These are phyloP conservation scores for Gnomoniopsis sp. DNA, from an alignment of 2,329 filamentous ascomycete genomes.

Conservation along the genomic window DNA sequence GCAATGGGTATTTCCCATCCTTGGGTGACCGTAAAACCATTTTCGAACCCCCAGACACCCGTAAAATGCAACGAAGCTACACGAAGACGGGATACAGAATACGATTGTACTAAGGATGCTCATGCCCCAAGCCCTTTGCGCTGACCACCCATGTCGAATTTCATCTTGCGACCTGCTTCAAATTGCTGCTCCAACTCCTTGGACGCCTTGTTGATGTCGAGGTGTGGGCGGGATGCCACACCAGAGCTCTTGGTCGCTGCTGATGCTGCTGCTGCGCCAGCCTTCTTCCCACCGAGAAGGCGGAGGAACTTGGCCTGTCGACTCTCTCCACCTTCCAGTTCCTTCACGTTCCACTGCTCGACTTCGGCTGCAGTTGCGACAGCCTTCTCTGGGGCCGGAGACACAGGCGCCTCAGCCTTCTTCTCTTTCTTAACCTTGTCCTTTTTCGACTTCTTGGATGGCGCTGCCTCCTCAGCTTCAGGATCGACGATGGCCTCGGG, in stretches of 20 bases:
- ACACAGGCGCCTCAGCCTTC: constrained; percentile 20
- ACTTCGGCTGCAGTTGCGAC: constrained; percentile 23
- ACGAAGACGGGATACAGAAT: neutral
- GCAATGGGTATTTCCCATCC: constrained; percentile 8
- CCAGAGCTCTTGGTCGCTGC: constrained; percentile 11
- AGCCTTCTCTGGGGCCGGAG: constrained; percentile 6
- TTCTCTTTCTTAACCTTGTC: constrained; percentile 22
- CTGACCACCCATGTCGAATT: constrained; percentile 47
- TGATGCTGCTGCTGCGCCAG: constrained; percentile 25
- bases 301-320: constrained; percentile 56
- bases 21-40: neutral
- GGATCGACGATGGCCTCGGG: constrained; percentile 29
- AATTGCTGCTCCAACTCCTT: constrained; percentile 56
- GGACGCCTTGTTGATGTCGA: constrained; percentile 39
- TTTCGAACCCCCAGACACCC: neutral
- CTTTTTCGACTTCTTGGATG: constrained; percentile 27
- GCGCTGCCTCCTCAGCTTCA: constrained; percentile 17
- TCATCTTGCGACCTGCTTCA: constrained; percentile 53
- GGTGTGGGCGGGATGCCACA: constrained; percentile 24
- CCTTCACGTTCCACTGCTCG: constrained; percentile 52
- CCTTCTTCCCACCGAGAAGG: constrained; percentile 52
- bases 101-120: neutral
- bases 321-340: constrained; percentile 46
- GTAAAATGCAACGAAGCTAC: neutral
- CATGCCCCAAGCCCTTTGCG: constrained; percentile 52